Conservation (phyloP, 2,329 filamentous ascomycete species). For the Sphaerostilbella broomeana region DNA sequence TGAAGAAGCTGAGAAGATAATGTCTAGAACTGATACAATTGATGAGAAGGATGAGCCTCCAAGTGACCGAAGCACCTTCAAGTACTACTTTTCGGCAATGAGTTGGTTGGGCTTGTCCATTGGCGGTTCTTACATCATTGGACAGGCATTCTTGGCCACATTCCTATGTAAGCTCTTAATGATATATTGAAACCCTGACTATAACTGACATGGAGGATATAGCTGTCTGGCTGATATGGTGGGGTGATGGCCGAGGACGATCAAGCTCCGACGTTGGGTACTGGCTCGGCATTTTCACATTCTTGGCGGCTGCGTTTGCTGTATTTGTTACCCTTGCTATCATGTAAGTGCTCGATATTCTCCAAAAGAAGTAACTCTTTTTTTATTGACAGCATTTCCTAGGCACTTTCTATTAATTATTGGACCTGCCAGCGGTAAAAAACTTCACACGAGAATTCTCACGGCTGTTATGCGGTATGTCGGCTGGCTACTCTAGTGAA, state of each 20-base stretch:
- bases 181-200: neutral
- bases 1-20: neutral
- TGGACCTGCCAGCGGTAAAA: conserved; percentile 20
- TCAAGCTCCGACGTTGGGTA: conserved; percentile 22
- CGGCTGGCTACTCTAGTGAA: too few species aligned
- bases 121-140: conserved; percentile 14
- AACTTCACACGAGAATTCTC: conserved; percentile 20
- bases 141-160: conserved; percentile 16
- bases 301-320: conserved; percentile 20
- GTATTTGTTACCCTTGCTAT: conserved; percentile 22
- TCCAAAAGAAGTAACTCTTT: fast-evolving
- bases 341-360: conserved; percentile 15
- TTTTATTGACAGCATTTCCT: conserved; percentile 8
- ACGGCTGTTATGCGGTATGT: conserved; percentile 21
- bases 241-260: conserved; percentile 24
- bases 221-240: conserved; percentile 28
- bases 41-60: conserved; percentile 4
- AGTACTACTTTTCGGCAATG: conserved; percentile 24
- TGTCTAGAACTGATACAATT: neutral
- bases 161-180: conserved; percentile 21
- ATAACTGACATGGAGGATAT: neutral
- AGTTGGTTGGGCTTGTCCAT: conserved; percentile 17
- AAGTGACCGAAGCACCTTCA: conserved; percentile 23
- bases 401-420: conserved; percentile 23
- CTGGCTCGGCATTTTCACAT: conserved; percentile 24